Base-by-base conservation (phyloP, 2,329 filamentous ascomycete species). In the Alternaria incomplexa region DNA sequence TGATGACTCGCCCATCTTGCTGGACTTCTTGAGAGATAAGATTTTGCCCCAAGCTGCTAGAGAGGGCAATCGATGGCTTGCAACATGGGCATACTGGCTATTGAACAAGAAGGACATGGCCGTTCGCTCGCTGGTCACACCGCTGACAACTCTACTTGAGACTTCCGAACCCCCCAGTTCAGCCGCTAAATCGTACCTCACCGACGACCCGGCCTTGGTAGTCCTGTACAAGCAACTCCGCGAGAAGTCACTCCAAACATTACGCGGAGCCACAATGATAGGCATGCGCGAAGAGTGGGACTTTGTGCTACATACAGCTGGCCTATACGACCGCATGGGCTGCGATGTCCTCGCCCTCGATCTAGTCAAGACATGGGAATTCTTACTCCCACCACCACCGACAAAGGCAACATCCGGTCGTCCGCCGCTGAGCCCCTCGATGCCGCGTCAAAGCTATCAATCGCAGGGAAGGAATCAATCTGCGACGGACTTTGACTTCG, bases 61-160 rank as follows among this genome's bases (percentile, higher is more conserved):
- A 44, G 90, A 95, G 66, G 93, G 93, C 3, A 95, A 99, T 75
- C 87, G 95, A 61, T 99, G 96, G 95, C 87, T 97, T 62, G 92
- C 94, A 11, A 96, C 92, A 0, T 99, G 96, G 96, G 92, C 93
- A 3, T 97, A 97, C 76, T 97, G 93, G 91, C 92, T 97, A 86
- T 85, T 98, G 6, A 89, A 89, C 40, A 87, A 91, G 65, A 88
- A 90, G 63, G 92, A 96, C 69, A 91, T 93, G 84, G 92, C 95
- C 6, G 93, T 97, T 7, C 88, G 92, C 56, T 89, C 91, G 7
- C 83, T 99, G 4, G 91, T 97, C 70, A 92, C 91, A 1, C 93
- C 94, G 1, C 87, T 97, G 1, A 90, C 91, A 65, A 89, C 88
- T 0, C 85, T 97, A 1, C 81, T 96, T 9, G 88, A 90, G 63